phyloP scores from a whole-genome alignment of 768 basidiomycete species.

The Trametes sanguinea region DNA sequence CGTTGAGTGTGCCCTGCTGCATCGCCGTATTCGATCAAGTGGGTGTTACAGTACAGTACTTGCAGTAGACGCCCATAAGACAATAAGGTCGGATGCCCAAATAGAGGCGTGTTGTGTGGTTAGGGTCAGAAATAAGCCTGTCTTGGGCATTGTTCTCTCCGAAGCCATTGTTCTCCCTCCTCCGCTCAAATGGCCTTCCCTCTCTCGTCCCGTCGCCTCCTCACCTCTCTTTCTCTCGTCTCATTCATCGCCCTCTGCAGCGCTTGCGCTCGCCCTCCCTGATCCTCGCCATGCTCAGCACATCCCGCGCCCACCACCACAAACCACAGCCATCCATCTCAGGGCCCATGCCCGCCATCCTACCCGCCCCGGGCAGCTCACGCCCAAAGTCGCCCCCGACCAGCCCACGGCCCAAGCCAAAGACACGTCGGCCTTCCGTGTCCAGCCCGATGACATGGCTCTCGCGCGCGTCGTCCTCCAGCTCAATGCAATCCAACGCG shows the following conservation, averaged over 20 bases:
- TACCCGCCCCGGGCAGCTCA: slow-evolving; percentile 9
- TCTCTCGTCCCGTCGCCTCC: not conserved
- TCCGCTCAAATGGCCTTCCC: slow-evolving; percentile 21
- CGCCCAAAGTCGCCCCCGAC: slow-evolving; percentile 32
- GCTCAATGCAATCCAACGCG: slow-evolving; percentile 25
- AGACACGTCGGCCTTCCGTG: slow-evolving; percentile 39
- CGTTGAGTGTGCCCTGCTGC: slow-evolving; percentile 17
- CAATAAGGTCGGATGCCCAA: slow-evolving; percentile 10
- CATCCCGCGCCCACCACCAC: slow-evolving; percentile 12
- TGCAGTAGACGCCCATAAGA: slow-evolving; percentile 2
- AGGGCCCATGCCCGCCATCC: slow-evolving; percentile 19
- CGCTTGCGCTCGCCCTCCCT: slow-evolving; percentile 16
- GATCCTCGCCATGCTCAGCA: slow-evolving; percentile 16
- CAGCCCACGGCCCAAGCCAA: slow-evolving; percentile 28
- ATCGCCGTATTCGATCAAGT: slow-evolving; percentile 1
- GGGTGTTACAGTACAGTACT: too few species aligned
- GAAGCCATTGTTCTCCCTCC: slow-evolving; percentile 15
- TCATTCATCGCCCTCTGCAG: slow-evolving; percentile 1
- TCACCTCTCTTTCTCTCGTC: slow-evolving; percentile 7
- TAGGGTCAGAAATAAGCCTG: slow-evolving; percentile 12
- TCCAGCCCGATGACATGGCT: slow-evolving; percentile 48
- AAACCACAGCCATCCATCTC: slow-evolving; percentile 22
- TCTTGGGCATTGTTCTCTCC: slow-evolving; percentile 19
- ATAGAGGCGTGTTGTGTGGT: slow-evolving; percentile 4
- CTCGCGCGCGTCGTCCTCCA: slow-evolving; percentile 38